A percentile compares a stretch with the other conserved stretches of the same genome.
Conservation (phyloP, 768 basidiomycete species). For the Termitomyces sp. region DNA sequence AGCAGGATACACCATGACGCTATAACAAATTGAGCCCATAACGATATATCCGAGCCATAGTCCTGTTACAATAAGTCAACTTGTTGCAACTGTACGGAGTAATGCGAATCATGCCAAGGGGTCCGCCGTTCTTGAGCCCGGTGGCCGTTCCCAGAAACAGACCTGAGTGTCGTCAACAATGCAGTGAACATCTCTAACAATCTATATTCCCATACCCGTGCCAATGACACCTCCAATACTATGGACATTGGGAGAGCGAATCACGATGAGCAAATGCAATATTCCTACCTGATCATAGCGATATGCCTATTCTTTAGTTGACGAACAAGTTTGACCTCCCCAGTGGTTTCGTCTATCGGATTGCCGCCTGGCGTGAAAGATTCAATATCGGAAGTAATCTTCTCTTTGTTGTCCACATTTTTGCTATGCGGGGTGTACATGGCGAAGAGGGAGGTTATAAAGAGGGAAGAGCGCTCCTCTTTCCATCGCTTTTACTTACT, state of each 20-base stretch:
- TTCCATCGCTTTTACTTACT: no score
- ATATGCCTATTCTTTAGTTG: conserved; percentile 78
- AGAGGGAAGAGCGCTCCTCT: background rate
- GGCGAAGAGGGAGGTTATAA: background rate
- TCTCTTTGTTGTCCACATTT: conserved; percentile 11
- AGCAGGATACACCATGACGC: conserved; percentile 55
- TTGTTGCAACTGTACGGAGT: background rate
- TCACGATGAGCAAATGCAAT: background rate
- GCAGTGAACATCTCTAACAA: background rate
- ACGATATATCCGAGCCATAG: conserved; percentile 67
- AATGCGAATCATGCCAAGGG: conserved; percentile 45
- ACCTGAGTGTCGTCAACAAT: conserved; percentile 9
- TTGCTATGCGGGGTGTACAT: conserved; percentile 4
- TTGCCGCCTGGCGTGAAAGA: conserved; percentile 14
- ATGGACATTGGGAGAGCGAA: conserved; percentile 1
- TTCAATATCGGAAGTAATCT: conserved; percentile 20
- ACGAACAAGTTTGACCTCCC: conserved; percentile 39
- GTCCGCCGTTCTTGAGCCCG: conserved; percentile 54
- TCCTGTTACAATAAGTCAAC: conserved; percentile 27
- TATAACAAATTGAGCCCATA: conserved; percentile 68
- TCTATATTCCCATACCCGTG: conserved; percentile 41
- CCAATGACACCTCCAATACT: conserved; percentile 65
- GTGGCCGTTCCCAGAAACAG: conserved; percentile 62
- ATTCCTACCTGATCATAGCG: conserved; percentile 67
- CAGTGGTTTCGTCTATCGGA: conserved; percentile 14